phyloP scores from a whole-genome alignment of 495 filamentous ascomycete genomes.

The Neurospora tetraspora region DNA sequence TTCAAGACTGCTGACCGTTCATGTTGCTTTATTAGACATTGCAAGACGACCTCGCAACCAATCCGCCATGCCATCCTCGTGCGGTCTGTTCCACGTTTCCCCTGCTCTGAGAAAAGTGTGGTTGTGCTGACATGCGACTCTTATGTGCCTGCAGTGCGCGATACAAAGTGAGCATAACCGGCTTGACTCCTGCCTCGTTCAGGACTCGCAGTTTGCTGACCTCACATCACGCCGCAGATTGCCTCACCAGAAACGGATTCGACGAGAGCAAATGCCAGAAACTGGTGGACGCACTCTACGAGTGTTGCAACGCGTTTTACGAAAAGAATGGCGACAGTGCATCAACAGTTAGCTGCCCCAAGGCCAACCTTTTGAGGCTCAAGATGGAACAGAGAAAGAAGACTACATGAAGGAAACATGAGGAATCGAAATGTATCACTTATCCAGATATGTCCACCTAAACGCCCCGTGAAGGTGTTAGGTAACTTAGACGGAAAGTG shows the following conservation, averaged over 20 bases:
- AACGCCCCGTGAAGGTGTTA: constrained; percentile 30
- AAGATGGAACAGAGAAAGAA: constrained; percentile 76
- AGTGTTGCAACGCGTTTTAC: constrained; percentile 91
- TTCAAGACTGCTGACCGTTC: not conserved
- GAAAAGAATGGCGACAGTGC: constrained; percentile 66
- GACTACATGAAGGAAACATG: constrained; percentile 14
- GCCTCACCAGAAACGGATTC: constrained; percentile 74
- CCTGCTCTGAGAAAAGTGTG: not conserved
- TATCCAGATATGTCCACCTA: constrained; percentile 37
- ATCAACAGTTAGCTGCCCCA: constrained; percentile 74
- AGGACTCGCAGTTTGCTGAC: constrained; percentile 7
- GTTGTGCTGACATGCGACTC: constrained; percentile 3
- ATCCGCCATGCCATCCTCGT: constrained; percentile 80
- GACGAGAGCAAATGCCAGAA: constrained; percentile 74
- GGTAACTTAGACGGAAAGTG: constrained; percentile 59
- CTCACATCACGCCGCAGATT: constrained; percentile 43
- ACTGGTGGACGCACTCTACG: constrained; percentile 84
- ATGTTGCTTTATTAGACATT: constrained; percentile 17
- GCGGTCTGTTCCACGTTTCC: constrained; percentile 53
- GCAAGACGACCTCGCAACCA: constrained; percentile 59
- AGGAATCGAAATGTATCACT: constrained; percentile 30
- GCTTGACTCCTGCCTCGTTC: constrained; percentile 1
- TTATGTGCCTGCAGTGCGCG: constrained; percentile 50
- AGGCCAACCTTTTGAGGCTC: constrained; percentile 62
- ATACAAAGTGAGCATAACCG: constrained; percentile 67